Evolutionary conservation across 768 basidiomycete species (phyloP).

Genomic region (Stropharia rugosoannulata): DNA sequence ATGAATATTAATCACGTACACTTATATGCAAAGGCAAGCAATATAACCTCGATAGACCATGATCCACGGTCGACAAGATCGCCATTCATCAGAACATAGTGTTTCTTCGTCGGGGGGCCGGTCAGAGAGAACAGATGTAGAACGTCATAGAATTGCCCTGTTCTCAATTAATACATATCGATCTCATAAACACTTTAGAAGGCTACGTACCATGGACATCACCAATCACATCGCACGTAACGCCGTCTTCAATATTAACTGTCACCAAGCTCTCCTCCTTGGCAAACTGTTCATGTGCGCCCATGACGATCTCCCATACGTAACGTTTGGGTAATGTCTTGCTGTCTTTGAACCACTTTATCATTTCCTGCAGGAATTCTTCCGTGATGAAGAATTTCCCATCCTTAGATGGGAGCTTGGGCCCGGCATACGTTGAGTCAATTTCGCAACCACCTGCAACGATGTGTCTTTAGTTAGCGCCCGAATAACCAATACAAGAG

Average conservation of each 20-base stretch:
- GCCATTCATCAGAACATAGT: slow-evolving; percentile 87
- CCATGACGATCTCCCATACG: slow-evolving; percentile 94
- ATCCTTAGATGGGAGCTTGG: slow-evolving; percentile 58
- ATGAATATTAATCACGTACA: slow-evolving; percentile 47
- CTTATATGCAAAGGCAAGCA: slow-evolving; percentile 94
- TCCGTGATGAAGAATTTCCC: slow-evolving; percentile 73
- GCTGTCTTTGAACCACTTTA: slow-evolving; percentile 92
- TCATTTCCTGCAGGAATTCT: slow-evolving; percentile 83
- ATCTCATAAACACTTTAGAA: neutral
- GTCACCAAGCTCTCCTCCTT: slow-evolving; percentile 83
- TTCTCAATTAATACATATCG: neutral
- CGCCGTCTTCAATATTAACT: slow-evolving; percentile 69
- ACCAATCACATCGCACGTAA: slow-evolving; percentile 91
- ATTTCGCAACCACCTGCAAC: slow-evolving; percentile 72
- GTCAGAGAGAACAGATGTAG: slow-evolving; percentile 85
- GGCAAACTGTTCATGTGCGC: slow-evolving; percentile 72
- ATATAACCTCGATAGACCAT: slow-evolving; percentile 91
- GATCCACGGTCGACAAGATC: slow-evolving; percentile 98
- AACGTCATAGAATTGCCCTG: slow-evolving; percentile 95
- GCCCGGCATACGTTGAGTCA: slow-evolving; percentile 74
- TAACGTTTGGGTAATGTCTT: slow-evolving; percentile 88
- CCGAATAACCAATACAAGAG: neutral
- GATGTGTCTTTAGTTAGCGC: neutral
- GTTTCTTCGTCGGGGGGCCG: slow-evolving; percentile 80
- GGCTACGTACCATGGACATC: slow-evolving; percentile 80